A percentile compares a stretch with the other conserved stretches of the same genome.
phyloP scores from a whole-genome alignment of 2,329 filamentous ascomycete species.

The Amauroascus niger region DNA sequence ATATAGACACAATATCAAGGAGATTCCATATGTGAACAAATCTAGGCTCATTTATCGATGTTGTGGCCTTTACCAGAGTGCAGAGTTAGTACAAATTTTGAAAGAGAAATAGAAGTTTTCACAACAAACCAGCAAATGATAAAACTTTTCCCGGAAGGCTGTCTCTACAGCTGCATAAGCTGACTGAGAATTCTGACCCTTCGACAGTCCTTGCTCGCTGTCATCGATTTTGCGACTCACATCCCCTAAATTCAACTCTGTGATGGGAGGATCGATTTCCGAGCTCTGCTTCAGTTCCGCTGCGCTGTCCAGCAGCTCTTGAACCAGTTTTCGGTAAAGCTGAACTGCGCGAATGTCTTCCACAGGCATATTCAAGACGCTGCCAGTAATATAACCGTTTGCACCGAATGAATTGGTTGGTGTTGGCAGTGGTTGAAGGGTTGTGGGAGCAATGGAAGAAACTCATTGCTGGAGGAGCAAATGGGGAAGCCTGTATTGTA shows the following conservation, averaged over 20 bases:
- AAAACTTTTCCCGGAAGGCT: constrained; percentile 71
- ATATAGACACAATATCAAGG: constrained; percentile 78
- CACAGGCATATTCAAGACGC: constrained; percentile 25
- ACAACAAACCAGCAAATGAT: constrained; percentile 64
- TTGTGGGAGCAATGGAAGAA: not conserved
- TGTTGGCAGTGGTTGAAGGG: not conserved
- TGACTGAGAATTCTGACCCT: constrained; percentile 44
- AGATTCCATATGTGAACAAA: constrained; percentile 89
- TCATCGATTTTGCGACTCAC: constrained; percentile 38
- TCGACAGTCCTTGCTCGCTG: constrained; percentile 18
- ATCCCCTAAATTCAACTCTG: constrained; percentile 50
- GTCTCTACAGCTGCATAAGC: constrained; percentile 67
- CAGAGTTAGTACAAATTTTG: not conserved
- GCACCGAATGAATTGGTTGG: not conserved
- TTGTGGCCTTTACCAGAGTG: constrained; percentile 50
- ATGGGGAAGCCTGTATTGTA: not conserved
- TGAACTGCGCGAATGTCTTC: constrained; percentile 28
- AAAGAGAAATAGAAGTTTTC: not conserved
- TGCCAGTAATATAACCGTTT: not conserved
- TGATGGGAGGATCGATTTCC: constrained; percentile 64
- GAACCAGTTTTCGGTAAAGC: constrained; percentile 46
- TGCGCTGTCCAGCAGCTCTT: constrained; percentile 51
- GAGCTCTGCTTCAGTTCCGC: constrained; percentile 49
- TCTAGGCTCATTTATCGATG: constrained; percentile 62
- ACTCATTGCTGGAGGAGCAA: not conserved